Base-by-base conservation (phyloP, 164 flowering plant species). In the Stephania japonica region DNA sequence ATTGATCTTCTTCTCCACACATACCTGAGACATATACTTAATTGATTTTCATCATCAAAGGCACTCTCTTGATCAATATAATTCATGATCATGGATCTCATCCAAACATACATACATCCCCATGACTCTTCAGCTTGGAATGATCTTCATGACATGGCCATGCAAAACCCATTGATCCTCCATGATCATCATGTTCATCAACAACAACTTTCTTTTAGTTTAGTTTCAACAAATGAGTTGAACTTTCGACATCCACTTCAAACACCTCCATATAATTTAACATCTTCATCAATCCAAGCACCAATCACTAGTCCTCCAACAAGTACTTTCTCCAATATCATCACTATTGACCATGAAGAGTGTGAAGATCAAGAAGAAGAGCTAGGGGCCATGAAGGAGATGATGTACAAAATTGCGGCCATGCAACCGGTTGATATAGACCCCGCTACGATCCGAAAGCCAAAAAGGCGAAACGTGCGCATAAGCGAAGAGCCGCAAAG, bases 361-460 rank as follows among this genome's bases (percentile, higher is more conserved):
- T 83, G 80, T 0, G 86, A 87, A 12, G 91, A 83, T 38, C 79
- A 76, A 27, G 91, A 85, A 44, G 92, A 89, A 70, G 87, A 87
- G 69, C 78, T 93, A 1, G 93, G 93, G 18, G 87, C 92, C 70
- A 86, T 90, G 89, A 91, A 88, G 73, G 98, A 93, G 78, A 89
- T 93, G 97, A 89, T 93, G 90, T 93, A 90, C 88, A 90, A 81
- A 74, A 89, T 91, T 32, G 97, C 98, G 0, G 88, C 90, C 53
- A 93, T 91, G 98, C 98, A 91, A 74, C 95, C 98, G 1, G 92
- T 93, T 53, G 92, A 93, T 78, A 89, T 93, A 50, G 98, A 93
- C 70, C 97, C 94, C 0, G 76, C 90, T 62, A 87, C 93, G 4
- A 81, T 93, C 47, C 82, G 78, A 12, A 90, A 84, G 71, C 98